Conservation (phyloP, 768 basidiomycete species). For the Mycena amicta region DNA sequence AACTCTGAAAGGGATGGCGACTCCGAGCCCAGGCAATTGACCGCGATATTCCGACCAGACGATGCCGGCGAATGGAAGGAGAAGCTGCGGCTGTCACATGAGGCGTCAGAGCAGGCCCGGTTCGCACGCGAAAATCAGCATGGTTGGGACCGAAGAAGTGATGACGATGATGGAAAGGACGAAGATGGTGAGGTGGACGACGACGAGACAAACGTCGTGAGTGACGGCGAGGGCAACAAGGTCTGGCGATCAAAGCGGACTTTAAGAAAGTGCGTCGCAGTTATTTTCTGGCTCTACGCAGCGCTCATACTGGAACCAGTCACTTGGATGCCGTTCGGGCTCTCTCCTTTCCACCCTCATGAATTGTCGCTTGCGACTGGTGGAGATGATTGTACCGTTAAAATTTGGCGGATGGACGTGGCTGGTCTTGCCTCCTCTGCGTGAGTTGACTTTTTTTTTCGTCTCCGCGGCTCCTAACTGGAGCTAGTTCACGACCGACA, state of each 20-base stretch:
- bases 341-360: slow-evolving; percentile 84
- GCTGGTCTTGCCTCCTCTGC: slow-evolving; percentile 70
- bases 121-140: slow-evolving; percentile 40
- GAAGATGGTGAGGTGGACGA: slow-evolving; percentile 70
- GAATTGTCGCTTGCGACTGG: slow-evolving; percentile 89
- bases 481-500: slow-evolving; percentile 60
- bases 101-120: slow-evolving; percentile 57
- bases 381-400: slow-evolving; percentile 94
- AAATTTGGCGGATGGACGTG: slow-evolving; percentile 92
- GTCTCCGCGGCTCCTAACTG: slow-evolving; percentile 11
- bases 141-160: slow-evolving; percentile 56
- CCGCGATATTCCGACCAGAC: slow-evolving; percentile 87
- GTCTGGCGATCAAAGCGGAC: slow-evolving; percentile 87
- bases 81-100: slow-evolving; percentile 66
- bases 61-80: slow-evolving; percentile 87
- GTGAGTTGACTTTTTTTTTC: slow-evolving; percentile 50
- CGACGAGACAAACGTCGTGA: slow-evolving; percentile 64
- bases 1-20: slow-evolving; percentile 48
- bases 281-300: slow-evolving; percentile 1
- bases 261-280: slow-evolving; percentile 75
- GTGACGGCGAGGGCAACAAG: slow-evolving; percentile 70
- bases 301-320: slow-evolving; percentile 43
- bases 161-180: slow-evolving; percentile 71
- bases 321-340: slow-evolving; percentile 94
- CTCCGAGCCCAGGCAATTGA: slow-evolving; percentile 56